Base-by-base conservation (phyloP, 1,139 yeast genomes). In the Candida sp. region DNA sequence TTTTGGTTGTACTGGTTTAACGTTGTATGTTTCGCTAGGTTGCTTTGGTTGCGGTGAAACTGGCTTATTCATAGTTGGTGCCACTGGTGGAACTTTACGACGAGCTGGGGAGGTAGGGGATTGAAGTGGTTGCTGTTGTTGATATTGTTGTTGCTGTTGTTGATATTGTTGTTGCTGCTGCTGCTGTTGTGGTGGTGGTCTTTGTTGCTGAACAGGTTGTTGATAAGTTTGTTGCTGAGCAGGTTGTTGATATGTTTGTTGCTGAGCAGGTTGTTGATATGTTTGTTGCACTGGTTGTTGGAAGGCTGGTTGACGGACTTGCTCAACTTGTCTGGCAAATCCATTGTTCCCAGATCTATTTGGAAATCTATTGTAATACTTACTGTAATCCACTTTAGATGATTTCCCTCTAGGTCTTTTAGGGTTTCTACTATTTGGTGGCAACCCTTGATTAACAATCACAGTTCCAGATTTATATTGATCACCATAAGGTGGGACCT, bases 381-480 rank as follows among this genome's bases (percentile, higher is more conserved):
- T 72, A 48, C 67, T 60, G 51, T 69, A 74, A 50, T 74, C 79
- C 29, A 74, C 77, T 42, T 65, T 60, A 7, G 68, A 54, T 4
- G 70, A 55, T 19, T 44, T 53, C 1, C 72, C 76, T 52, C 74
- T 64, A 34, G 98, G 98, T 54, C 87, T 81, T 54, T 84, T 81
- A 37, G 83, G 85, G 38, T 90, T 85, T 22, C 63, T 69, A 22
- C 95, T 79, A 49, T 70, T 78, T 0, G 88, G 82, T 5, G 97
- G 90, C 49, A 79, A 73, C 7, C 99, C 99, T 37, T 79, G 79
- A 38, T 82, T 80, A 11, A 89, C 97, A 33, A 81, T 82, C 25
- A 95, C 93, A 0, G 89, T 81, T 50, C 96, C 89, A 4, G 97
- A 88, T 68, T 93, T 95, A 68, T 95, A 95, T 9, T 68, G 49